Evolutionary conservation across 108 stramenopile genomes (phyloP), one percentile per base, ranked within the genome.

Genomic region (Nitzschia putrida): DNA sequence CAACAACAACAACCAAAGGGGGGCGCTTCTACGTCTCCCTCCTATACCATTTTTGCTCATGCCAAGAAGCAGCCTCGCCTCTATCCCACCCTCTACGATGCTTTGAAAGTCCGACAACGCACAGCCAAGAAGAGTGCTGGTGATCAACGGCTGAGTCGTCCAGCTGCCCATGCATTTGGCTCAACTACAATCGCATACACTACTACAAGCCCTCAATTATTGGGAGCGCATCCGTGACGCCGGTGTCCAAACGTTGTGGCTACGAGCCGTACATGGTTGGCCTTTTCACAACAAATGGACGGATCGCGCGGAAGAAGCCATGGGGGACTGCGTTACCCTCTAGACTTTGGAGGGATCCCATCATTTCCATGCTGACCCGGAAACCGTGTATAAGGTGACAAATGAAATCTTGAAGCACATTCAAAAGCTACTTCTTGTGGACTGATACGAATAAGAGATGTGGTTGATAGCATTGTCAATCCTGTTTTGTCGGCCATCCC

Each of bases 301-400:
- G 79, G 77, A 71, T 53, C 11, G 61, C 6, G 65, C 83, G 13
- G 64, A 53, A 29, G 51, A 80, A 22, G 54, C 54, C 8, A 26
- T 69, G 54, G 66, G 53, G 5, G 3, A 22, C 3, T 40, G 43
- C 82, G 29, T 38, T 41, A 37, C 26, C 44, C 23, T 58, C 52
- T n/a, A 49, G 72, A 52, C 71, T 44, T 67, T 90, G 38, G 68
- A 64, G 16, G 89, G 89, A 9, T 78, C 75, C 57, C 89, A 90
- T 76, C 89, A 90, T 66, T 86, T 90, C 38, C 89, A 90, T 81
- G 89, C 89, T 5, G 89, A 90, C 76, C 85, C 85, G 37, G 89
- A 88, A 40, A 75, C 80, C 9, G 74, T 77, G 10, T 68, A 61
- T 7, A 58, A 23, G 10, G 87, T 88, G 21, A 71, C 72, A 0